Conservation (phyloP, 2,329 filamentous ascomycete genomes). For the Tolypocladium ophioglossoides region DNA sequence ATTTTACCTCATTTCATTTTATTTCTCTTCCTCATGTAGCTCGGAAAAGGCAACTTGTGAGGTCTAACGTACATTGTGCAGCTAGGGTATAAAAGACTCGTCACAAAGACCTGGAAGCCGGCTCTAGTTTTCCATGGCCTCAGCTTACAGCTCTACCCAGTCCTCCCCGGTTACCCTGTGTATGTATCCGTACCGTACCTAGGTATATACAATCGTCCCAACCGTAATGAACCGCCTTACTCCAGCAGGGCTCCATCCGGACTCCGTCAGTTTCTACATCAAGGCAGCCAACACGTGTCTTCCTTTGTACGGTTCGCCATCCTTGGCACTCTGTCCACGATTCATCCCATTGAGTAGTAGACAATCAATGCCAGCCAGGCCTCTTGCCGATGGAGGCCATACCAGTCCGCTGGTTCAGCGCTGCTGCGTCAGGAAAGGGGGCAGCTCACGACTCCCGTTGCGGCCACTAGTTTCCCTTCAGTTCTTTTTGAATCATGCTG, state of each 20-base stretch:
- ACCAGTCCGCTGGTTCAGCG: not conserved
- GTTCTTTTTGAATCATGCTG: conserved; percentile 37
- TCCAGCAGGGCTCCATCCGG: not conserved
- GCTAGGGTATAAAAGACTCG: not conserved
- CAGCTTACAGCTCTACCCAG: not conserved
- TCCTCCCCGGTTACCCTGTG: not conserved
- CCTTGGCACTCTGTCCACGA: not conserved
- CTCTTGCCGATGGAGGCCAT: not conserved
- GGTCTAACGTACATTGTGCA: not conserved
- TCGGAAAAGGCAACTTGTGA: not conserved
- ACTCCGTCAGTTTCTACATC: not conserved
- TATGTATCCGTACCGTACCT: not conserved
- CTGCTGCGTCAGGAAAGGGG: not conserved
- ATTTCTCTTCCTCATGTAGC: not conserved
- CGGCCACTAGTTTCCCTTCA: conserved; percentile 26
- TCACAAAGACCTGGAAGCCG: not conserved
- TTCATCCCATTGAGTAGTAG: not conserved
- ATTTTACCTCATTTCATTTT: not conserved
- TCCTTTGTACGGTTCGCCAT: not conserved
- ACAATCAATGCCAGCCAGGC: not conserved
- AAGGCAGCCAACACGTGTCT: not conserved
- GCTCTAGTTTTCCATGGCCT: not conserved
- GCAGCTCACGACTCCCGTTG: not conserved
- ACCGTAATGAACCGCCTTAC: not conserved
- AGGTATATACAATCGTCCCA: not conserved